Evolutionary conservation across 495 filamentous ascomycete species (phyloP).

Genomic region (Cercophora newfieldiana): DNA sequence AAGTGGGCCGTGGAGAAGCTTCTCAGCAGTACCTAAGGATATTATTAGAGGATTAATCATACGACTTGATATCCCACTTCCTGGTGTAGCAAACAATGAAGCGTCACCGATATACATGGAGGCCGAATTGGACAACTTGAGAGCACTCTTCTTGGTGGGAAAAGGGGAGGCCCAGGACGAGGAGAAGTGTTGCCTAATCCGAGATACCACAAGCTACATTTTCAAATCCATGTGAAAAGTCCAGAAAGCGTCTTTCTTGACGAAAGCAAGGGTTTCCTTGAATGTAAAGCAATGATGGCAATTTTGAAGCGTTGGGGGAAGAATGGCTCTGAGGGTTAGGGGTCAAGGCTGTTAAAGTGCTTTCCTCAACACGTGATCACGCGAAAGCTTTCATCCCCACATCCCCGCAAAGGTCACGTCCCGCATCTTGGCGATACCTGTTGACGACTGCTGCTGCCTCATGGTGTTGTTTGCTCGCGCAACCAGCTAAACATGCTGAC

Average conservation of each 20-base stretch:
- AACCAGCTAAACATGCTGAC: constrained; percentile 21
- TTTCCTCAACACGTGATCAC: not conserved
- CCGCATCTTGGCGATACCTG: not conserved
- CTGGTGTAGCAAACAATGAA: not conserved
- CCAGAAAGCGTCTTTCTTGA: too few species aligned
- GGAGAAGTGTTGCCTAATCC: too few species aligned
- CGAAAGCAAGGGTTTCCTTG: too few species aligned
- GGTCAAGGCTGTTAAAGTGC: not conserved
- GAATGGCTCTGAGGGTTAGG: too few species aligned
- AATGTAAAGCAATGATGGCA: too few species aligned
- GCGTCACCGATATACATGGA: not conserved
- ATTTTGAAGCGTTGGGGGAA: too few species aligned
- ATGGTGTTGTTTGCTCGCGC: not conserved
- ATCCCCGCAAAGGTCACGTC: not conserved
- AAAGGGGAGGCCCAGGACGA: too few species aligned
- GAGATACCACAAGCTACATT: too few species aligned
- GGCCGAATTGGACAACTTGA: too few species aligned
- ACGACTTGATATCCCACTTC: not conserved
- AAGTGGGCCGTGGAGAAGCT: constrained; percentile 82
- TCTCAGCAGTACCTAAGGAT: constrained; percentile 45
- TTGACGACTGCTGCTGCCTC: not conserved
- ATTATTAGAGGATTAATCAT: not conserved
- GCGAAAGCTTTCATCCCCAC: not conserved
- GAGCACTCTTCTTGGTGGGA: too few species aligned
- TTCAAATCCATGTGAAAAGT: too few species aligned